Evolutionary conservation across 305 asterid species (phyloP).

Genomic region (Fraxinus albicans): DNA sequence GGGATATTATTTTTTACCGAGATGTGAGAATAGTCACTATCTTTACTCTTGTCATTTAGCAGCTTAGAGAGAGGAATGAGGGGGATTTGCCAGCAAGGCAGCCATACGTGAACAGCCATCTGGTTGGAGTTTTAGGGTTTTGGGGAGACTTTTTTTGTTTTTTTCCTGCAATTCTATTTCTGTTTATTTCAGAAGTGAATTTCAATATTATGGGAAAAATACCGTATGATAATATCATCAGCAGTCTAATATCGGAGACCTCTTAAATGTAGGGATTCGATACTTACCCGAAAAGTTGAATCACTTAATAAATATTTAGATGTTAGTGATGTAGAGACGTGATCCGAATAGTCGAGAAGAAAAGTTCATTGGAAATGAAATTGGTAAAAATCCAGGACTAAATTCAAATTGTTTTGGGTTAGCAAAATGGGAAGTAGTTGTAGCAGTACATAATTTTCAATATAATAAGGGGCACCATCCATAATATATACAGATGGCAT

Average conservation of each 20-base stretch:
- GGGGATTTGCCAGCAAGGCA: slow-evolving; percentile 13
- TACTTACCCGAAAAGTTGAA: background rate
- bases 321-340: background rate
- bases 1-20: slow-evolving; percentile 13
- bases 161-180: background rate
- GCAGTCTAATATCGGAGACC: background rate
- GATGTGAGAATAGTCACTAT: slow-evolving; percentile 31
- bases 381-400: background rate
- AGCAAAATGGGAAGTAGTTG: background rate
- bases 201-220: background rate
- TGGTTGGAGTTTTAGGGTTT: slow-evolving; percentile 4
- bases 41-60: slow-evolving; percentile 35
- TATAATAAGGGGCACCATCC: background rate
- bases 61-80: background rate
- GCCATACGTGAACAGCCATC: slow-evolving; percentile 14
- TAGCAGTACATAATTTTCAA: background rate
- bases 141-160: background rate
- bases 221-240: background rate
- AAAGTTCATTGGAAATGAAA: background rate
- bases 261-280: background rate
- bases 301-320: background rate
- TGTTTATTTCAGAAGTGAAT: background rate
- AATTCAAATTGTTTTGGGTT: background rate
- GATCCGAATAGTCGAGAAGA: background rate
- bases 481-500: background rate